Conservation (phyloP, 371 early-diverging fungal genomes). For the Mortierella sp. region DNA sequence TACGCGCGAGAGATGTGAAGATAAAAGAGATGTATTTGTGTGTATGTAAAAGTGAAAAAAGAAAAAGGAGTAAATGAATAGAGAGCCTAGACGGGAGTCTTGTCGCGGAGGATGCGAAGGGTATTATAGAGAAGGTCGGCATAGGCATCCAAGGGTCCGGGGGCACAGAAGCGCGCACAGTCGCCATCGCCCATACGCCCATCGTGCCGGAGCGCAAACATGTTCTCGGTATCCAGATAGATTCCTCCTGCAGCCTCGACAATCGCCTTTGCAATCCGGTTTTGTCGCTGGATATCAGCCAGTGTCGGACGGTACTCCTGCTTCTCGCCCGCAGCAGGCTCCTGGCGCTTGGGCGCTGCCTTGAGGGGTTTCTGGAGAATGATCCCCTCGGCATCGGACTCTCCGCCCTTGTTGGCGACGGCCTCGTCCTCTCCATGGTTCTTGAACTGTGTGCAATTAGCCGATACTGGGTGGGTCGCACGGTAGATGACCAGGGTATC, state of each 20-base stretch:
- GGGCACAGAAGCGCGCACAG: constrained; percentile 74
- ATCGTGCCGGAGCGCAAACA: constrained; percentile 67
- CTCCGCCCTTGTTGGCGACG: constrained; percentile 36
- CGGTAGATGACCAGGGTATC: constrained; percentile 68
- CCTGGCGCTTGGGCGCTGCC: constrained; percentile 16
- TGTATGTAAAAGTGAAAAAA: not conserved
- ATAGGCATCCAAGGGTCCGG: constrained; percentile 73
- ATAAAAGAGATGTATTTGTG: not conserved
- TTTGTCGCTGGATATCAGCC: constrained; percentile 69
- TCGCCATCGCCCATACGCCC: constrained; percentile 73
- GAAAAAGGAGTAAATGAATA: not conserved
- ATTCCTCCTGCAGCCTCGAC: constrained; percentile 73
- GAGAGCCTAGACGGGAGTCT: not conserved
- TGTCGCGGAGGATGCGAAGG: constrained; percentile 41
- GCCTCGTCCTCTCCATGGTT: constrained; percentile 49
- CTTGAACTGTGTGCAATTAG: constrained; percentile 41
- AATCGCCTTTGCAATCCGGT: constrained; percentile 68
- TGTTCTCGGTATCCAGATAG: constrained; percentile 66
- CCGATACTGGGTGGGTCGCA: constrained; percentile 55
- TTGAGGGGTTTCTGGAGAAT: constrained; percentile 27
- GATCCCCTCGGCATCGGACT: constrained; percentile 21
- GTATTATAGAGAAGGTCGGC: constrained; percentile 66
- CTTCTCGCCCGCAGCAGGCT: constrained; percentile 7
- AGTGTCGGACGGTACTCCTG: constrained; percentile 63
- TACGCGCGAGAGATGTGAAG: too few species aligned